Evolutionary conservation across 2,329 filamentous ascomycete genomes (phyloP), one percentile per base, ranked within the genome.

Genomic region (Botrytis byssoidea): DNA sequence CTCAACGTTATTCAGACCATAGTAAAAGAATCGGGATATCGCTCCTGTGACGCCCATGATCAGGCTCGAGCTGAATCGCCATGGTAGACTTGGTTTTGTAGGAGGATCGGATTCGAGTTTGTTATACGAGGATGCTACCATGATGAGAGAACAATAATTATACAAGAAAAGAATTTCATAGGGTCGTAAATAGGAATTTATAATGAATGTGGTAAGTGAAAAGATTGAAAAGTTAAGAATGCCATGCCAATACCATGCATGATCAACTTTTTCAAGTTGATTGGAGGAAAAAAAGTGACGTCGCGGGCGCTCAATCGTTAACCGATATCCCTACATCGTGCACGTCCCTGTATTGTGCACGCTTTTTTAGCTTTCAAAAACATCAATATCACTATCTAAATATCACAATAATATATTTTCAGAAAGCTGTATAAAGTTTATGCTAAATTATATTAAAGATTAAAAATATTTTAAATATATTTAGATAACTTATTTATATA

Each of bases 41-140:
- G 90, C 83, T 66, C 91, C 92, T 0, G 93, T 91, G 18, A 91
- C 82, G 78, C 92, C 91, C 87, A 97, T 93, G 55, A 92, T 88
- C 75, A 90, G 84, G 70, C 90, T 86, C n/a, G 94, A 97, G 51
- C 88, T 88, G 72, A 90, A 83, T 76, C 93, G 91, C 92, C 92
- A 94, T 83, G 89, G 84, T 74, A 91, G 83, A 70, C 77, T 79
- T 12, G 78, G 79, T 69, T 63, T 75, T 32, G 73, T 57, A n/a
- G 74, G 73, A 60, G 75, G 66, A 72, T 74, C 65, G 72, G 67
- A 63, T 44, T 74, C 61, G 69, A 70, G 68, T 66, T 66, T 72
- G 35, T n/a, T 72, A 57, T 64, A 60, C 72, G 76, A 76, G 22
- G 32, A 29, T 57, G 51, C 25, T 29, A 63, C 55, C 70, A 72